Base-by-base conservation (phyloP, 176 grass and related monocot species). In the Neostapfia colusana region DNA sequence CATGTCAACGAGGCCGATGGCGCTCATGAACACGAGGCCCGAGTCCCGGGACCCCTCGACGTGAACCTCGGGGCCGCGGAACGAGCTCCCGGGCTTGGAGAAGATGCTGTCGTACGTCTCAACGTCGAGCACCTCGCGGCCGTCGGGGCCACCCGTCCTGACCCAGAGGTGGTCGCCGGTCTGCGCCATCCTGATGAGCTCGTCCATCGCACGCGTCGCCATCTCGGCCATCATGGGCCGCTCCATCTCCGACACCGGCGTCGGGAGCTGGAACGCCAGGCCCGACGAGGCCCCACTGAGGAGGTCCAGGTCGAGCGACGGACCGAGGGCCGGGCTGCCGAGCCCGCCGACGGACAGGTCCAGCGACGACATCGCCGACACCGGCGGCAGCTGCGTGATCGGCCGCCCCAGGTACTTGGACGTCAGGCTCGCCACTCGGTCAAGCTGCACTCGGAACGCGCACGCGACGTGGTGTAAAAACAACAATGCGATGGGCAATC, bases 321-420 rank as follows among this genome's bases (percentile, higher is more conserved):
- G 85, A 11, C 78, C 91, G 14, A 97, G 17, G 24, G 65, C 61
- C 23, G 88, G 83, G 72, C 78, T 87, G 4, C 80, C 63, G 2
- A 93, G 86, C 7, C 83, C 86, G 50, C 93, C 93, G 6, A 97
- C 68, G 11, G 93, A 89, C 44, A 97, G 89, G 85, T 97, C 93
- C 18, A 97, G 78, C 24, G 93, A 97, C n/a, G 93, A 97, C 58
- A 85, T 81, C 40, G 90, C 83, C 69, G 87, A 88, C 57, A 89
- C 75, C 2, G 84, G 71, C 11, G 93, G 93, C 43, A 93, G 84
- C 80, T 97, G 93, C 31, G 88, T 89, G 37, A 97, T 78, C 9
- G 93, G 86, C 61, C 93, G 83, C 31, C 93, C 93, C 1, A 97
- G 88, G 82, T 97, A 91, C 81, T 80, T 93, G 25, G 93, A 93